Conservation (phyloP, 106 monocot genomes). For the Iris macrosiphon region DNA sequence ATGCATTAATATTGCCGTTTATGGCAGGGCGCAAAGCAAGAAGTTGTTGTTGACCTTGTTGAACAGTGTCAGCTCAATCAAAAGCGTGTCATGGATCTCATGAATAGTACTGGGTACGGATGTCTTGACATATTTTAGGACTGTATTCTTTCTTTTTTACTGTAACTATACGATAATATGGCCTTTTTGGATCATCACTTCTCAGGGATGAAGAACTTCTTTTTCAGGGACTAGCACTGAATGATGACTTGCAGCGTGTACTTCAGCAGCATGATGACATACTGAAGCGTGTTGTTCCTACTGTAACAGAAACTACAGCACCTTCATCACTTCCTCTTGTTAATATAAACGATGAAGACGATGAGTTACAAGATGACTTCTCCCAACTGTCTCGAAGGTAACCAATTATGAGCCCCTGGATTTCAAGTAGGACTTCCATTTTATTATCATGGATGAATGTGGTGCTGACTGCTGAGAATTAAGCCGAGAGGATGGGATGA, state of each 20-base stretch:
- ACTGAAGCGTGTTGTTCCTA: constrained; percentile 27
- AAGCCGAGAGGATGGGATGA: too few species aligned
- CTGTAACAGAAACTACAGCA: not conserved
- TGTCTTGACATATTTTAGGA: not conserved
- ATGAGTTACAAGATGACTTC: constrained; percentile 70
- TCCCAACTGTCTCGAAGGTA: constrained; percentile 79
- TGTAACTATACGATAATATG: too few species aligned
- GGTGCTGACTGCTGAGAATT: too few species aligned
- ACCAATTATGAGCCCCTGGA: not conserved
- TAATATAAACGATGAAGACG: constrained; percentile 63
- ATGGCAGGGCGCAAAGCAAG: constrained; percentile 70
- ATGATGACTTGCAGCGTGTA: constrained; percentile 80
- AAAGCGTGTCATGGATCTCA: constrained; percentile 59
- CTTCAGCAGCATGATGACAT: constrained; percentile 74
- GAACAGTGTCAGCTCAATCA: constrained; percentile 81
- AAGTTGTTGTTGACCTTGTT: constrained; percentile 88
- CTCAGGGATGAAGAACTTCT: constrained; percentile 78
- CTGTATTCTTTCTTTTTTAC: too few species aligned
- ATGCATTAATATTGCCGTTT: not conserved
- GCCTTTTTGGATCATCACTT: constrained; percentile 9
- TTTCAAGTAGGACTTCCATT: not conserved
- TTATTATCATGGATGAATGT: not conserved
- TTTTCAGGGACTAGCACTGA: constrained; percentile 65
- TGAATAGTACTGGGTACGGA: constrained; percentile 75
- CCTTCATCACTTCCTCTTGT: constrained; percentile 36